A percentile compares a stretch with the other conserved stretches of the same genome.
These are phyloP conservation scores for Monosporozyma servazzii DNA, from an alignment of 805 yeast species.

Conservation along the genomic window DNA sequence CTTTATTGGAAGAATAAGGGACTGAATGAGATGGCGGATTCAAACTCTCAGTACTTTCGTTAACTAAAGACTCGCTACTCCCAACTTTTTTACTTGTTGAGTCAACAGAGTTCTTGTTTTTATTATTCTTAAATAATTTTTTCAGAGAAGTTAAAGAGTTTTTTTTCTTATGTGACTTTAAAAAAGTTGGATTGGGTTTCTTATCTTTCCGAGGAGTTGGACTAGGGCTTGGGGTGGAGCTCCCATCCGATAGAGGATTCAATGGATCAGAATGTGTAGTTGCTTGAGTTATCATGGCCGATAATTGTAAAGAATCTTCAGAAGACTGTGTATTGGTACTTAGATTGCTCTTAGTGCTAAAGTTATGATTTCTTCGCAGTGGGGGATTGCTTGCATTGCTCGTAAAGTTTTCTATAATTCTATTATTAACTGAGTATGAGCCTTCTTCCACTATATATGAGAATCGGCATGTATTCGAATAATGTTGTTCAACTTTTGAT, in stretches of 20 bases:
- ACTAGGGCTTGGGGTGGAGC: background rate
- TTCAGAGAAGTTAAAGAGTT: constrained; percentile 24
- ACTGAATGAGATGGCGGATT: background rate
- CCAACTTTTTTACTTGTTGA: background rate
- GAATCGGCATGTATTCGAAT: constrained; percentile 20
- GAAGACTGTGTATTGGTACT: constrained; percentile 12
- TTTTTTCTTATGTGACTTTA: constrained; percentile 21
- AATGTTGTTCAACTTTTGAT: constrained; percentile 24
- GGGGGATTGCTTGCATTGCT: background rate
- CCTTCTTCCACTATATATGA: constrained; percentile 30
- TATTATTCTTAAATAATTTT: constrained; percentile 27
- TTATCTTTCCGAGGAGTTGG: background rate
- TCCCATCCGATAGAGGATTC: background rate
- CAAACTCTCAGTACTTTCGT: background rate
- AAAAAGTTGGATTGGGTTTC: constrained; percentile 7
- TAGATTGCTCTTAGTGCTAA: constrained; percentile 6
- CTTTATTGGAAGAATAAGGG: background rate
- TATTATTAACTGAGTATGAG: background rate
- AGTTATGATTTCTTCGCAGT: constrained; percentile 1
- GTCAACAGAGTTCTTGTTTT: constrained; percentile 2
- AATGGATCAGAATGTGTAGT: background rate
- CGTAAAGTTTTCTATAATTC: background rate
- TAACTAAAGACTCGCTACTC: background rate
- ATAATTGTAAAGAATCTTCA: constrained; percentile 7
- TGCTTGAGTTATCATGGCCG: background rate